These are phyloP conservation scores for Delphinella strobiligena DNA, from an alignment of 2,329 filamentous ascomycete species.

Conservation along the genomic window DNA sequence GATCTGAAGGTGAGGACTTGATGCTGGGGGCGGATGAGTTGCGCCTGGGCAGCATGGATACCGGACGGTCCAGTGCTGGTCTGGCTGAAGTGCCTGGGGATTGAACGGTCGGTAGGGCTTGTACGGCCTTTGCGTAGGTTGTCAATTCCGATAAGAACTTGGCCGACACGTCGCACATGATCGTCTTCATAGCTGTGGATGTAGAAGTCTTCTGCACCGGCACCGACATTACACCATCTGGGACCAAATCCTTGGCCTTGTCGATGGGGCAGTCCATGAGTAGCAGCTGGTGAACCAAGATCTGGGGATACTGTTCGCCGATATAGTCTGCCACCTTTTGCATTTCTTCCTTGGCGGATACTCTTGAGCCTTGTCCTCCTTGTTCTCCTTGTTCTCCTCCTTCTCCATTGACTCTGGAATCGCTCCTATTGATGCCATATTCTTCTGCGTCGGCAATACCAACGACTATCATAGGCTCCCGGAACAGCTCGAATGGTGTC, in stretches of 20 bases:
- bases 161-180: constrained; percentile 34
- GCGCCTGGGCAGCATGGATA: constrained; percentile 10
- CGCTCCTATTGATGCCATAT: constrained; percentile 40
- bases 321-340: constrained; percentile 16
- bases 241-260: constrained; percentile 41
- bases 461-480: constrained; percentile 72
- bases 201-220: constrained; percentile 57
- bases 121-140: constrained; percentile 34
- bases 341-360: constrained; percentile 13
- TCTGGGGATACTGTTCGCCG: constrained; percentile 57
- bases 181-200: constrained; percentile 51
- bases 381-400: constrained; percentile 42
- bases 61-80: constrained; percentile 29
- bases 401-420: too few relatives aligned
- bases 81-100: constrained; percentile 47
- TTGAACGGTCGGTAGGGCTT: constrained; percentile 54
- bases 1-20: background rate
- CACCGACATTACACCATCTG: constrained; percentile 57
- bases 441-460: constrained; percentile 75
- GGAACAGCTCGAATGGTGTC: constrained; percentile 80
- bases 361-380: background rate
- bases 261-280: constrained; percentile 61
- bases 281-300: constrained; percentile 64
- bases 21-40: background rate
- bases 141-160: constrained; percentile 35